A percentile compares a stretch with the other conserved stretches of the same genome.
phyloP scores from a whole-genome alignment of 2,329 filamentous ascomycete species.

The Ophidiomyces ophidiicola region DNA sequence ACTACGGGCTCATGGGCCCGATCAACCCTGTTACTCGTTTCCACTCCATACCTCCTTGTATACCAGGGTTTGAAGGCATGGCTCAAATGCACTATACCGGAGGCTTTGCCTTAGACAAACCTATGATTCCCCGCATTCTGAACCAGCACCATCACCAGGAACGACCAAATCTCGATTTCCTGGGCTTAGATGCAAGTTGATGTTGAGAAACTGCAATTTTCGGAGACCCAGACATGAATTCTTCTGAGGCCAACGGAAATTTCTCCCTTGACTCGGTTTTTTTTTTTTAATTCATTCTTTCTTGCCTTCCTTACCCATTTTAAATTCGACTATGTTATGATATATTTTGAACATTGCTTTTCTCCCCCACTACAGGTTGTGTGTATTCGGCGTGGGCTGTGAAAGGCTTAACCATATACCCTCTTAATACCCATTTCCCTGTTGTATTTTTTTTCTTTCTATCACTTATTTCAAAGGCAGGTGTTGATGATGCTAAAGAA shows the following conservation, averaged over 20 bases:
- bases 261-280: too few species aligned
- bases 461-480: background rate
- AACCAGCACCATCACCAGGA: conserved; percentile 12
- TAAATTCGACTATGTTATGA: conserved; percentile 5
- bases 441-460: background rate
- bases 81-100: conserved; percentile 9
- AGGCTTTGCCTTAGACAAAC: conserved; percentile 12
- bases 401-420: background rate
- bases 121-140: conserved; percentile 12
- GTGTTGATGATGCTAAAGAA: conserved; percentile 1
- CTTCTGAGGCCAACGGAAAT: background rate
- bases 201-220: too few species aligned
- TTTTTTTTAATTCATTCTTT: background rate
- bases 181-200: conserved; percentile 11
- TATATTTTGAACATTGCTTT: conserved; percentile 1
- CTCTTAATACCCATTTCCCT: background rate
- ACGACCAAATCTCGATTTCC: conserved; percentile 12
- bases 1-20: conserved; percentile 9
- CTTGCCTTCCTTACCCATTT: background rate
- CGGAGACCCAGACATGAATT: background rate
- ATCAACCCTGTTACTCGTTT: conserved; percentile 11
- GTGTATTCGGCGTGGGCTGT: conserved; percentile 3
- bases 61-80: conserved; percentile 9
- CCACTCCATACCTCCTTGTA: conserved; percentile 3
- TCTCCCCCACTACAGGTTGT: too few species aligned